Base-by-base conservation (phyloP, 306 rosid species). In the Cyamopsis tetragonoloba region DNA sequence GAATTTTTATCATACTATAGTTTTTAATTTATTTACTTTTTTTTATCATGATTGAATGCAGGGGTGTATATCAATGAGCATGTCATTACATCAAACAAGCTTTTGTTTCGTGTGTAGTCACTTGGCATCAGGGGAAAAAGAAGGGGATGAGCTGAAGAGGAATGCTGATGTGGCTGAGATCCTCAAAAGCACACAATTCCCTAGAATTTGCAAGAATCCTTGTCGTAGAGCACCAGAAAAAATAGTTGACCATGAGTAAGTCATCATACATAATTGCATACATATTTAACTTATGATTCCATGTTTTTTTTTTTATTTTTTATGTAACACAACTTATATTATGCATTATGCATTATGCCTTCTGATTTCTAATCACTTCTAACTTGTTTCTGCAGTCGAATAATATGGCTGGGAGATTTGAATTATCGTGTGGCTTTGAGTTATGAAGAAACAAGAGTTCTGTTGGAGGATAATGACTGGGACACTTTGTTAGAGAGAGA, bases 81-180 rank as follows among this genome's bases (percentile, higher is more conserved):
- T 92, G 96, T 74, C 98, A 54, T 66, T 89, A 80, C 96, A 92
- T 79, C 89, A 89, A 73, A 89, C 96, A 42, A 92, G 87, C 73
- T 86, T 89, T 71, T 92, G 98, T 82, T 86, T 92, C 72, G 86
- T 89, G 27, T 92, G 98, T 76, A 86, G 98, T 75, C 98, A 92
- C 75, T 80, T 92, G 88, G 98, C 98, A 62, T 92, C 98, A 2
- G 98, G 98, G 55, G 98, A 92, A 81, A 92, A 92, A 78, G 98
- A 89, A 47, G 98, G 98, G 0, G 96, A 92, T 53, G 98, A 89
- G 81, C 63, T 89, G 7, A 87, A 28, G 81, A 86, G 98, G 76
- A 92, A 92, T 53, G 68, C 91, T 2, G 98, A 92, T 72, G 98
- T 86, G 42, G 44, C 74, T 23, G 98, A 92, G 84, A 92, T 92